Conservation (phyloP, 768 basidiomycete species). For the Kwoniella sp. region DNA sequence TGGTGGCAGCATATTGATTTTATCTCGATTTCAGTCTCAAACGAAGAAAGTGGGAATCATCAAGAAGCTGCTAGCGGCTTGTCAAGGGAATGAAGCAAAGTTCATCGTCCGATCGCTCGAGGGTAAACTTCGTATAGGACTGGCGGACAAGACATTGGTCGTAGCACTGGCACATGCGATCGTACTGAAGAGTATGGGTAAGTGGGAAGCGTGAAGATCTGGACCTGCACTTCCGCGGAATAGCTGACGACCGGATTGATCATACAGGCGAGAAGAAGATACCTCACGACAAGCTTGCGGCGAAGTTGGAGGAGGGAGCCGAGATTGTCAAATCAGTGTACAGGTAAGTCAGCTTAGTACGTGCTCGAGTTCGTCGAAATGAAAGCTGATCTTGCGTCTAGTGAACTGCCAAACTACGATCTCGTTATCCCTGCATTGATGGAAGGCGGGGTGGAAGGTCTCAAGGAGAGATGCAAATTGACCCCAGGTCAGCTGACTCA, state of each 20-base stretch:
- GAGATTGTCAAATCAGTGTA: conserved; percentile 85
- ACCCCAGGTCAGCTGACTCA: conserved; percentile 68
- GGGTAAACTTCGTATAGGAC: conserved; percentile 94
- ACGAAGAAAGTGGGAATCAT: conserved; percentile 92
- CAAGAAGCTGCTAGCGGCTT: conserved; percentile 88
- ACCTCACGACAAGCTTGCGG: conserved; percentile 71
- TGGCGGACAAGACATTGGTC: conserved; percentile 93
- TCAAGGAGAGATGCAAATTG: conserved; percentile 78
- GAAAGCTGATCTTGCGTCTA: conserved; percentile 49
- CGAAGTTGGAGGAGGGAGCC: conserved; percentile 73
- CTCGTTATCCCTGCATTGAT: conserved; percentile 87
- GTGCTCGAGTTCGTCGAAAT: neutral
- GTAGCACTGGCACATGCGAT: conserved; percentile 90
- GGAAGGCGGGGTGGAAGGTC: conserved; percentile 69
- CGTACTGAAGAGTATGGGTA: conserved; percentile 74
- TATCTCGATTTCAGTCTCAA: conserved; percentile 74
- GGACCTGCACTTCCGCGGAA: conserved; percentile 47
- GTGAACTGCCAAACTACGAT: conserved; percentile 92
- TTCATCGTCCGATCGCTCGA: conserved; percentile 94
- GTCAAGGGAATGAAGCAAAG: conserved; percentile 89
- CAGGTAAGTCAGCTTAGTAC: conserved; percentile 64
- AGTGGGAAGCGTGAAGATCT: too few species aligned
- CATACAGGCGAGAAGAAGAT: conserved; percentile 70
- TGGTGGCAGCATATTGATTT: neutral
- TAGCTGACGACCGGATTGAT: conserved; percentile 44